Percentiles rank a stretch among this genome's conserved stretches.
Evolutionary conservation across 768 basidiomycete species (phyloP).

Genomic region (Podaxis sp.): DNA sequence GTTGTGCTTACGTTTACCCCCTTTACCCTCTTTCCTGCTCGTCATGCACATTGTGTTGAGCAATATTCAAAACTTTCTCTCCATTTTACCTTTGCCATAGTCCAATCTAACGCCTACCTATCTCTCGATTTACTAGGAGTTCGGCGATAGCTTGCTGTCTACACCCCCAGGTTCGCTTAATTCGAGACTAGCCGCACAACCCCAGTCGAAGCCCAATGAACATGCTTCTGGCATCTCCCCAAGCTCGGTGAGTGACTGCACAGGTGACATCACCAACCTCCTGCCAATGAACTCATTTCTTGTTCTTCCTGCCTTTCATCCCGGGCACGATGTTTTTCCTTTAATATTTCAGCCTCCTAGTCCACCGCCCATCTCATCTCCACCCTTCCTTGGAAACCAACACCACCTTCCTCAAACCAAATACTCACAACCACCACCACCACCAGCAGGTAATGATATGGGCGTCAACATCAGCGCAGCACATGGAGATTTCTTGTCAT

Average conservation of each 20-base stretch:
- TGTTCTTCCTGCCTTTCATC: neutral
- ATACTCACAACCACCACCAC: neutral
- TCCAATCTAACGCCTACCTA: neutral
- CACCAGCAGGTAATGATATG: constrained; percentile 9
- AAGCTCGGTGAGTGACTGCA: constrained; percentile 20
- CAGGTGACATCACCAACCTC: constrained; percentile 18
- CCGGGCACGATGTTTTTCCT: neutral
- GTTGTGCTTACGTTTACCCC: neutral
- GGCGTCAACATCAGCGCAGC: constrained; percentile 2
- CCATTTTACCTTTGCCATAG: neutral
- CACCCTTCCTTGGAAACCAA: neutral
- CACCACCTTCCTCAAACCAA: neutral
- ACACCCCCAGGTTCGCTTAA: constrained; percentile 11
- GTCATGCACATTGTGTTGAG: neutral
- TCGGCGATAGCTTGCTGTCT: constrained; percentile 1
- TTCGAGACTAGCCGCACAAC: constrained; percentile 1
- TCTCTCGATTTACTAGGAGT: constrained; percentile 10
- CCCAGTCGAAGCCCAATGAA: constrained; percentile 11
- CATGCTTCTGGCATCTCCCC: constrained; percentile 15
- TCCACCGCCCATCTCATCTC: constrained; percentile 10
- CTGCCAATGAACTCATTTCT: neutral
- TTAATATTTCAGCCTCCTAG: constrained; percentile 2
- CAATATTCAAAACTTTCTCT: neutral
- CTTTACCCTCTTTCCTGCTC: neutral
- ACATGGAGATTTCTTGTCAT: neutral